phyloP scores from a whole-genome alignment of 768 basidiomycete species.

The Cytidiella melzeri region DNA sequence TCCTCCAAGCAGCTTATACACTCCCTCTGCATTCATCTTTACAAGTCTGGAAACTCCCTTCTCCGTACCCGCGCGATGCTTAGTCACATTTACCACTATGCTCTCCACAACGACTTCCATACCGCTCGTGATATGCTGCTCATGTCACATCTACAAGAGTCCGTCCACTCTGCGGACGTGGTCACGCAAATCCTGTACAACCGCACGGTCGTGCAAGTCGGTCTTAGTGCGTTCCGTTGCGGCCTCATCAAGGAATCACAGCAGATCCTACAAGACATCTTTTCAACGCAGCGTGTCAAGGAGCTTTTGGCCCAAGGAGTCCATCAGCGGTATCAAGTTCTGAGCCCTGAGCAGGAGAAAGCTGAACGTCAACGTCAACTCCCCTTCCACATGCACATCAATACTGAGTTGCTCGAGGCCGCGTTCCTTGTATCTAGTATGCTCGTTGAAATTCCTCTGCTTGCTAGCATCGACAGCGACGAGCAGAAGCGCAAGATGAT shows the following conservation, averaged over 20 bases:
- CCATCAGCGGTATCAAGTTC: constrained; percentile 81
- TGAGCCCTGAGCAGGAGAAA: constrained; percentile 94
- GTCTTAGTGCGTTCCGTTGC: constrained; percentile 92
- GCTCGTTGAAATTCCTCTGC: constrained; percentile 93
- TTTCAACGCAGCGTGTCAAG: constrained; percentile 93
- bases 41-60: constrained; percentile 86
- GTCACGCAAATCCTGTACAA: constrained; percentile 98
- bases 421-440: constrained; percentile 98
- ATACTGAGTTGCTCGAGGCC: constrained; percentile 94
- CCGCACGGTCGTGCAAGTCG: constrained; percentile 94
- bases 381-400: constrained; percentile 99
- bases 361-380: constrained; percentile 93
- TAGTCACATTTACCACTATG: constrained; percentile 95
- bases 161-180: constrained; percentile 93
- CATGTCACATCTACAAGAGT: constrained; percentile 98
- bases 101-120: constrained; percentile 93
- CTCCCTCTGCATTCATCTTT: constrained; percentile 84
- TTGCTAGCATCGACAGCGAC: constrained; percentile 92
- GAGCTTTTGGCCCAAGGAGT: constrained; percentile 96
- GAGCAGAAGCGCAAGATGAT: constrained; percentile 90
- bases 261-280: constrained; percentile 89
- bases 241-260: constrained; percentile 95
- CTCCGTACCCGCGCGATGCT: constrained; percentile 96
- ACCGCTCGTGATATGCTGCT: constrained; percentile 96
- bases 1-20: constrained; percentile 78